Conservation (phyloP, 2,329 filamentous ascomycete species). For the Trichocomaceae sp. region DNA sequence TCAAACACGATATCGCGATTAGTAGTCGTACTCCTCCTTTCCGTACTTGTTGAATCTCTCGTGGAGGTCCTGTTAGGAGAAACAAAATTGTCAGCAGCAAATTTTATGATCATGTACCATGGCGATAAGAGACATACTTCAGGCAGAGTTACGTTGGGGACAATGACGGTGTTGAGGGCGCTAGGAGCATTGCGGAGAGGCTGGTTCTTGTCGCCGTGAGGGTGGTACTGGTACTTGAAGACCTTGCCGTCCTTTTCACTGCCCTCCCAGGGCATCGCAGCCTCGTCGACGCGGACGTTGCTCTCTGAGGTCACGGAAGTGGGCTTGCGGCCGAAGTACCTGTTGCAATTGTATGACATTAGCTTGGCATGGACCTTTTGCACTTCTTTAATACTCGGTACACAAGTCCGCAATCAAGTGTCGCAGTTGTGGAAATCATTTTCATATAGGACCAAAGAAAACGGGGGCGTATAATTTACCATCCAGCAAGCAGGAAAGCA, state of each 20-base stretch:
- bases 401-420: neutral
- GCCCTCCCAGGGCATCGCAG: slow-evolving; percentile 87
- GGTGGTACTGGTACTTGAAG: slow-evolving; percentile 72
- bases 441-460: slow-evolving; percentile 5
- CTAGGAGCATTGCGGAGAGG: slow-evolving; percentile 84
- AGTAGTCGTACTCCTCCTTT: slow-evolving; percentile 71
- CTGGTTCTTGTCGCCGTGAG: slow-evolving; percentile 70
- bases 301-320: slow-evolving; percentile 78
- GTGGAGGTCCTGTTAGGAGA: slow-evolving; percentile 66
- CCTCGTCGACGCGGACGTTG: slow-evolving; percentile 64
- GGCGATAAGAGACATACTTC: slow-evolving; percentile 53
- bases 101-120: too few relatives aligned
- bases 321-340: slow-evolving; percentile 67
- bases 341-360: slow-evolving; percentile 13
- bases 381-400: neutral
- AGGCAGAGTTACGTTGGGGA: slow-evolving; percentile 88
- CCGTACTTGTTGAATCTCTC: slow-evolving; percentile 99
- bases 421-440: neutral
- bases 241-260: slow-evolving; percentile 56
- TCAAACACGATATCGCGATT: slow-evolving; percentile 8
- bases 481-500: slow-evolving; percentile 81
- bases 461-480: slow-evolving; percentile 35
- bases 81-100: neutral
- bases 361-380: neutral
- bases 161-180: slow-evolving; percentile 87